Percentiles rank a stretch among this genome's conserved stretches.
phyloP scores from a whole-genome alignment of 2,329 filamentous ascomycete species.

The Dothiorella sarmentorum region DNA sequence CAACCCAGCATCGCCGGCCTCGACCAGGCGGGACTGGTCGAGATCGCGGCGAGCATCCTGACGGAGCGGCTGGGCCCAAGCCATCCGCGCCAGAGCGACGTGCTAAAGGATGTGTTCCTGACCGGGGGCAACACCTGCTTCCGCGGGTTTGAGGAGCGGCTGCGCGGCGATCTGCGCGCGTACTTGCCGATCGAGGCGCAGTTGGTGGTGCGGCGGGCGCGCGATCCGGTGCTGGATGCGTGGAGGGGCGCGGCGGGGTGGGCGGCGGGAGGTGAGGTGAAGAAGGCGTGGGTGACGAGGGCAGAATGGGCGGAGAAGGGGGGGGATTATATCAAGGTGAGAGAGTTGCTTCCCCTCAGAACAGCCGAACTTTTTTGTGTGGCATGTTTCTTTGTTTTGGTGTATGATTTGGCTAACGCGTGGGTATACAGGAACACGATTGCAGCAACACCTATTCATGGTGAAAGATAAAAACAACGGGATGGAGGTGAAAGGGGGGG shows the following conservation, averaged over 20 bases:
- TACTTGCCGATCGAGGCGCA: constrained; percentile 67
- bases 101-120: constrained; percentile 84
- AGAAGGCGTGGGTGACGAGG: constrained; percentile 65
- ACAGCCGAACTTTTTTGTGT: no score
- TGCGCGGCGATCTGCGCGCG: constrained; percentile 68
- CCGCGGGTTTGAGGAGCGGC: constrained; percentile 76
- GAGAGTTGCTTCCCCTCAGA: constrained; percentile 24
- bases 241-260: constrained; percentile 92
- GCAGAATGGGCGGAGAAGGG: constrained; percentile 92
- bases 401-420: neutral
- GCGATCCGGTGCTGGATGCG: constrained; percentile 77
- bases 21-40: constrained; percentile 88
- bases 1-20: constrained; percentile 87
- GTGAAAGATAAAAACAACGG: neutral
- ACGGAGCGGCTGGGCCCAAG: constrained; percentile 71
- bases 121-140: constrained; percentile 93
- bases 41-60: constrained; percentile 87
- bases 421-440: constrained; percentile 12
- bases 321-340: constrained; percentile 82
- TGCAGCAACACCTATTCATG: constrained; percentile 16
- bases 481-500: no score
- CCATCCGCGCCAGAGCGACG: constrained; percentile 58
- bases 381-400: neutral
- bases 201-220: constrained; percentile 69
- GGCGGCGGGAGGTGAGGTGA: constrained; percentile 62